Base-by-base conservation (phyloP, 257 asterid species). In the Ocimum tenuiflorum region DNA sequence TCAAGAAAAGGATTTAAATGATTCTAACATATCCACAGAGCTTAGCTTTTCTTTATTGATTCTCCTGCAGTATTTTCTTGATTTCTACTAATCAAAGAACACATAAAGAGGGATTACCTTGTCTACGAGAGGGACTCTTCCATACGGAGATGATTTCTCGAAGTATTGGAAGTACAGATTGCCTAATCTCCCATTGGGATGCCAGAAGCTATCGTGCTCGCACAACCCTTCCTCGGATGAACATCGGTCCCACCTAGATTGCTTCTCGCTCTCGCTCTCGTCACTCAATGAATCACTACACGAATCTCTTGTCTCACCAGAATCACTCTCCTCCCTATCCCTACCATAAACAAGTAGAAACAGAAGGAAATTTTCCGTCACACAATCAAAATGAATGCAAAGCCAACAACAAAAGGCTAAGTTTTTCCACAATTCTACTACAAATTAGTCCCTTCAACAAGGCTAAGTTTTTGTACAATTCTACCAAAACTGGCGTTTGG, bases 181-280 rank as follows among this genome's bases (percentile, higher is more conserved):
- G 15, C 91, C 91, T 72, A 79, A 71, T 75, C 82, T 77, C 42
- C 81, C 84, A 63, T 73, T 81, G 3, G 74, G 80, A 70, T 70
- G 84, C 75, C 78, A 68, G 33, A 71, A 74, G 73, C 60, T 58
- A 46, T 81, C 84, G 31, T 75, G 81, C 65, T 83, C 89, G 12
- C 54, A 71, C n/a, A 75, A 3, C 13, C 84, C 85, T 46, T 81
- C 90, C 60, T 84, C 91, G 0, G 91, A 80, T 3, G 87, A 83
- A 63, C 86, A 81, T 22, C 95, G 85, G 5, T 86, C 91, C 81
- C 88, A 81, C 69, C 94, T 78, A 11, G 83, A 86, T 6, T 71
- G 53, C 80, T 78, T 86, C 45, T 86, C 94, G 31, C 88, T 78
- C 79, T 86, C 95, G 42, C 95, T 84, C 77, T 84, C 91, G 8